Evolutionary conservation across 2,329 filamentous ascomycete genomes (phyloP).

Genomic region (Parascedosporium putredinis): DNA sequence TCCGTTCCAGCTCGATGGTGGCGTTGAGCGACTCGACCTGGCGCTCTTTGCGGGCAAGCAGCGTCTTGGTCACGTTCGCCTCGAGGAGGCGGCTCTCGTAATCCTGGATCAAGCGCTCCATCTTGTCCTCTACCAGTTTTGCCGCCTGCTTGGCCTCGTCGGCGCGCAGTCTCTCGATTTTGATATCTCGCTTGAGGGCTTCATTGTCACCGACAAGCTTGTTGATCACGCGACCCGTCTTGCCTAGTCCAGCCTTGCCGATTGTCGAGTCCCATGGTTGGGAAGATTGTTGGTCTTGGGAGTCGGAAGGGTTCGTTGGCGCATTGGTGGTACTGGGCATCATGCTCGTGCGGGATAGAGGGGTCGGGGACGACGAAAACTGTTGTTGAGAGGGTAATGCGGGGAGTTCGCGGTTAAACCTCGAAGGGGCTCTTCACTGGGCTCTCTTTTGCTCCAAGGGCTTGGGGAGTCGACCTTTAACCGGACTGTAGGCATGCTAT

Average conservation of each 20-base stretch:
- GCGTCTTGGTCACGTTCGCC: conserved; percentile 58
- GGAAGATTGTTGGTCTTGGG: conserved; percentile 15
- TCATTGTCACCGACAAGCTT: conserved; percentile 73
- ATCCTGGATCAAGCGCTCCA: conserved; percentile 56
- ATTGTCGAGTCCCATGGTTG: conserved; percentile 53
- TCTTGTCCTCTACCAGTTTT: conserved; percentile 58
- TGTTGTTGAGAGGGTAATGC: not conserved
- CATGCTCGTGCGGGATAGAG: not conserved
- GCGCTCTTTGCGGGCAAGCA: conserved; percentile 62
- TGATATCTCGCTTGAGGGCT: conserved; percentile 60
- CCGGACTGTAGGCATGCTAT: conserved; percentile 23
- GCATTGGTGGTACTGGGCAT: not conserved
- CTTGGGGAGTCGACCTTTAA: conserved; percentile 18
- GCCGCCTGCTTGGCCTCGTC: conserved; percentile 63
- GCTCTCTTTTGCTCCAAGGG: conserved; percentile 12
- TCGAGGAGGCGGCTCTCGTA: conserved; percentile 61
- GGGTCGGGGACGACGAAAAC: not conserved
- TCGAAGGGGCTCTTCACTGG: conserved; percentile 17
- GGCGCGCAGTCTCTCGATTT: conserved; percentile 52
- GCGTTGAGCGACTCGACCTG: conserved; percentile 60
- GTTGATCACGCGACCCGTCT: conserved; percentile 72
- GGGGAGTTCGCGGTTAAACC: conserved; percentile 5
- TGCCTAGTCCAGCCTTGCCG: conserved; percentile 59
- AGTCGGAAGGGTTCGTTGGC: not conserved
- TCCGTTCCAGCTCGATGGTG: conserved; percentile 53